Evolutionary conservation across 371 early-diverging fungal species (phyloP).

Genomic region (Capillidium rhysosporum): DNA sequence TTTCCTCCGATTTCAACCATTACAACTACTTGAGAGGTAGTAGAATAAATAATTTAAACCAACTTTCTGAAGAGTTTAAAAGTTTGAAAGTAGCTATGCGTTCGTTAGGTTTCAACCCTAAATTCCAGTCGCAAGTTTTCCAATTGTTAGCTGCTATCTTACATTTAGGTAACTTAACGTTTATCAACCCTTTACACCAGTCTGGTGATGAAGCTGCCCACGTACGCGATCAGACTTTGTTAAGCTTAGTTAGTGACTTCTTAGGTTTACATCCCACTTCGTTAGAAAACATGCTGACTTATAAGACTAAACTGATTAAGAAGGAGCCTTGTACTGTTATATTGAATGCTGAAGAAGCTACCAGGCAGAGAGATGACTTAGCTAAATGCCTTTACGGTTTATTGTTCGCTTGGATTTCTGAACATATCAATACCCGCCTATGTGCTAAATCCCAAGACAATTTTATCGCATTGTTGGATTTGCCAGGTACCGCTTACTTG

Average conservation of each 20-base stretch:
- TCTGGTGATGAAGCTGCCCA: constrained; percentile 40
- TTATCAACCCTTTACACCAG: constrained; percentile 37
- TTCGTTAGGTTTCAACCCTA: constrained; percentile 53
- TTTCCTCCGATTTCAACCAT: constrained; percentile 24
- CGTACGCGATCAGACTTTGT: constrained; percentile 46
- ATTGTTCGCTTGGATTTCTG: constrained; percentile 72
- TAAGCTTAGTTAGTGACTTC: constrained; percentile 64
- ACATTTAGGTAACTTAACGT: constrained; percentile 75
- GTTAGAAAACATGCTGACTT: constrained; percentile 43
- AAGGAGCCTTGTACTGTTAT: constrained; percentile 66
- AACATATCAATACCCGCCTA: constrained; percentile 61
- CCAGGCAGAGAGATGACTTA: constrained; percentile 57
- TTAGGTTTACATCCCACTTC: constrained; percentile 61
- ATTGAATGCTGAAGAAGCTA: constrained; percentile 39
- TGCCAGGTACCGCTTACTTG: constrained; percentile 56
- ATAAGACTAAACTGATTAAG: constrained; percentile 34
- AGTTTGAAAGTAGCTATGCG: constrained; percentile 53
- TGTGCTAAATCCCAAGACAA: constrained; percentile 35
- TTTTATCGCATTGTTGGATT: constrained; percentile 52
- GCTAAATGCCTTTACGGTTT: constrained; percentile 60
- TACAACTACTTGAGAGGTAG: constrained; percentile 22
- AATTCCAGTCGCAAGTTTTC: constrained; percentile 60
- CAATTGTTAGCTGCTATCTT: constrained; percentile 75
- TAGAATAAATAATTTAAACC: constrained; percentile 10
- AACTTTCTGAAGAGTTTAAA: constrained; percentile 1